Conservation (phyloP, 306 rosid species). For the Begonia fuchsioides region DNA sequence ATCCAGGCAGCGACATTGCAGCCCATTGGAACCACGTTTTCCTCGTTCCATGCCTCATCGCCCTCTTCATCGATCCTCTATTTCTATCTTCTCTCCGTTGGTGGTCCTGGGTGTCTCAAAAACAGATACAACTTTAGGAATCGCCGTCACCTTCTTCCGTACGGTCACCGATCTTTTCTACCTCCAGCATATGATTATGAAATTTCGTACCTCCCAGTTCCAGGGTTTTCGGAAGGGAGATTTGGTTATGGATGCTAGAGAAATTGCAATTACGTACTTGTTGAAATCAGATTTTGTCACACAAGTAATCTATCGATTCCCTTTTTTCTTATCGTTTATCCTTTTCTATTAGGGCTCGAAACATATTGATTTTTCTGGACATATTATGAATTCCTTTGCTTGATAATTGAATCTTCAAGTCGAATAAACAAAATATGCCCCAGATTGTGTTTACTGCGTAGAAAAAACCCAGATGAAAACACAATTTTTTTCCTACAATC, state of each 20-base stretch:
- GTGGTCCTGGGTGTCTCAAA: constrained; percentile 58
- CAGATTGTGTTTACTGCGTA: too few species aligned
- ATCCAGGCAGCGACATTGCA: constrained; percentile 69
- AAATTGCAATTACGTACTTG: constrained; percentile 54
- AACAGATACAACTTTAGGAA: constrained; percentile 19
- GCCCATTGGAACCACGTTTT: constrained; percentile 65
- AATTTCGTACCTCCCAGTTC: constrained; percentile 84
- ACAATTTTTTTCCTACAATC: too few species aligned
- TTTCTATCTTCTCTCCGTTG: constrained; percentile 55
- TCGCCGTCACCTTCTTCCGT: constrained; percentile 39
- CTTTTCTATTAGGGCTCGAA: too few species aligned
- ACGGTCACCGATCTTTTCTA: constrained; percentile 64
- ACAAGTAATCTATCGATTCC: constrained; percentile 25
- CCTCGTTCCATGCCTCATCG: constrained; percentile 48
- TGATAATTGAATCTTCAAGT: too few species aligned
- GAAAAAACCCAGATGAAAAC: too few species aligned
- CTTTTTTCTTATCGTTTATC: background rate
- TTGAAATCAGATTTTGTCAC: constrained; percentile 70
- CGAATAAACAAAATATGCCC: too few species aligned
- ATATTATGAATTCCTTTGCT: too few species aligned
- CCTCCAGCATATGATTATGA: constrained; percentile 55
- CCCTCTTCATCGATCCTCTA: constrained; percentile 78
- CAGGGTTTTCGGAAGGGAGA: constrained; percentile 85
- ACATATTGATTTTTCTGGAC: too few species aligned
- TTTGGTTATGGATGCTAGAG: constrained; percentile 50